Percentiles rank a stretch among this genome's conserved stretches.
phyloP scores from a whole-genome alignment of 208 protist species.

The Leishmania martiniquensis region DNA sequence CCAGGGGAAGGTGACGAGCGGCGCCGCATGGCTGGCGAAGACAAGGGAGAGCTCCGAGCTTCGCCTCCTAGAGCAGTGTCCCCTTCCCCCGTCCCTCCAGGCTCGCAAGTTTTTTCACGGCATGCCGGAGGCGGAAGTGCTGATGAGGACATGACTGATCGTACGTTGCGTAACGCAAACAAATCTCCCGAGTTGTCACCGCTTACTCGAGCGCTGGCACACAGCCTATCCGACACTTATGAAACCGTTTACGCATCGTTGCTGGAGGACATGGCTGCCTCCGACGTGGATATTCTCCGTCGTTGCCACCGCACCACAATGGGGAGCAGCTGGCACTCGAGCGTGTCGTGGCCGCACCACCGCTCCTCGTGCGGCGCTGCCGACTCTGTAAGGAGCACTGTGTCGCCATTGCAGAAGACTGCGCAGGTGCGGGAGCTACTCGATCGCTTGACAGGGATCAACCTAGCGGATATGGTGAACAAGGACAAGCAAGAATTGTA shows the following conservation, averaged over 20 bases:
- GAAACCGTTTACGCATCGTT: slow-evolving; percentile 18
- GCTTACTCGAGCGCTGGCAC: slow-evolving; percentile 9
- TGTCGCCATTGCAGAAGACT: background rate
- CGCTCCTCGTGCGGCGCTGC: slow-evolving; percentile 2
- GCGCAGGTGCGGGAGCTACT: slow-evolving; percentile 17
- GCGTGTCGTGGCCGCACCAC: slow-evolving; percentile 20
- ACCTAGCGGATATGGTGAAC: slow-evolving; percentile 2
- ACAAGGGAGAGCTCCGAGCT: background rate
- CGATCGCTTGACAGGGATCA: background rate
- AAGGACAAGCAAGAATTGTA: slow-evolving; percentile 32
- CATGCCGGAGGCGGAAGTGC: background rate
- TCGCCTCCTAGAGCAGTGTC: background rate
- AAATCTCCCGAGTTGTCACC: slow-evolving; percentile 9
- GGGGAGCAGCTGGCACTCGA: slow-evolving; percentile 45
- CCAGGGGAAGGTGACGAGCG: background rate
- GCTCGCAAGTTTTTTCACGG: background rate
- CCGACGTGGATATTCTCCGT: slow-evolving; percentile 1
- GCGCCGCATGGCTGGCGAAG: background rate
- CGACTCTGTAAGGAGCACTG: background rate
- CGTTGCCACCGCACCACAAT: slow-evolving; percentile 6
- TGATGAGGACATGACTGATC: background rate
- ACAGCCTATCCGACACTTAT: slow-evolving; percentile 21
- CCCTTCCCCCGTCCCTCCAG: slow-evolving; percentile 1
- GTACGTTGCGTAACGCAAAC: background rate
- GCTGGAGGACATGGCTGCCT: slow-evolving; percentile 18